Conservation (phyloP, 495 filamentous ascomycete species). For the Aspergillus ellipticus region DNA sequence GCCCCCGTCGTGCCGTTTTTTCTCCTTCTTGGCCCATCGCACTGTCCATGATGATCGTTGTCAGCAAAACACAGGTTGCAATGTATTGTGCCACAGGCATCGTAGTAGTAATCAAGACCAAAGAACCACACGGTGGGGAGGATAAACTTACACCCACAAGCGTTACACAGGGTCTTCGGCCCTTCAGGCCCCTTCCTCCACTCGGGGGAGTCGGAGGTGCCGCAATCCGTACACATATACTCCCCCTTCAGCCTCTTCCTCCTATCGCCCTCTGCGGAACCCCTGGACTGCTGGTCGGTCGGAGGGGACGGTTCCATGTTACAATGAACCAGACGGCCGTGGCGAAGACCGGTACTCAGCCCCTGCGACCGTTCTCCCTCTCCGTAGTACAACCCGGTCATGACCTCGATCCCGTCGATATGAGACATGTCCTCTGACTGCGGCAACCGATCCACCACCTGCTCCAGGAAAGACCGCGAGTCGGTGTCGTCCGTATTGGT, state of each 20-base stretch:
- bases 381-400: slow-evolving; percentile 83
- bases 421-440: slow-evolving; percentile 70
- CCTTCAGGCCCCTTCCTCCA: slow-evolving; percentile 94
- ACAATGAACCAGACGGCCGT: slow-evolving; percentile 75
- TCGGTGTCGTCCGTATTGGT: slow-evolving; percentile 72
- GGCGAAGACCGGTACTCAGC: slow-evolving; percentile 79
- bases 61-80: too few relatives aligned
- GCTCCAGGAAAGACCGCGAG: slow-evolving; percentile 63
- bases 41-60: slow-evolving; percentile 27
- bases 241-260: slow-evolving; percentile 94
- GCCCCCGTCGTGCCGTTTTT: slow-evolving; percentile 50
- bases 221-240: slow-evolving; percentile 95
- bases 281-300: slow-evolving; percentile 60
- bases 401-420: slow-evolving; percentile 86
- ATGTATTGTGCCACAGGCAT: too few relatives aligned
- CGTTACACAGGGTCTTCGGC: slow-evolving; percentile 96
- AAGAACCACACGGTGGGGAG: too few relatives aligned
- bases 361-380: slow-evolving; percentile 87
- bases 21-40: slow-evolving; percentile 77
- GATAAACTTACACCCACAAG: slow-evolving; percentile 70
- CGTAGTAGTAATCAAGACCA: slow-evolving; percentile 1
- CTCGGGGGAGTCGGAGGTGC: slow-evolving; percentile 89
- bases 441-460: slow-evolving; percentile 72
- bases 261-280: slow-evolving; percentile 58
- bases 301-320: slow-evolving; percentile 69